Evolutionary conservation across 768 basidiomycete species (phyloP), one percentile per base, ranked within the genome.

Genomic region (Rhodosporidiobolus odoratus): DNA sequence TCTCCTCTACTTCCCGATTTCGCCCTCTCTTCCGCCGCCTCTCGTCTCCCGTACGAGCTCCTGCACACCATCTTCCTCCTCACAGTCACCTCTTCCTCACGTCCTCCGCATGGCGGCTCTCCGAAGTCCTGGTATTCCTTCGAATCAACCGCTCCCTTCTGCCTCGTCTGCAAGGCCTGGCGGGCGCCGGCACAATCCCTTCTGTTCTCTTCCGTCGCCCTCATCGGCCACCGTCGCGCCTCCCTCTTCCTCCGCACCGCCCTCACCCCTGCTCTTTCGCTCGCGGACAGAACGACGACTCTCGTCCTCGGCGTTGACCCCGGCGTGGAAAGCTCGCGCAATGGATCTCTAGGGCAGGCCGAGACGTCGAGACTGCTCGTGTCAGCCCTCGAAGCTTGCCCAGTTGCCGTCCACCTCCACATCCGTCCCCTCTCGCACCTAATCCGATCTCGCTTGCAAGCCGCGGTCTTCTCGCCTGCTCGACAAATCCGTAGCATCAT

Each of bases 1-100:
- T n/a, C n/a, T n/a, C n/a, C n/a, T n/a, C n/a, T n/a, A n/a, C n/a
- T n/a, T n/a, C n/a, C n/a, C n/a, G n/a, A n/a, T n/a, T n/a, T n/a
- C n/a, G n/a, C n/a, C n/a, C n/a, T n/a, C n/a, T n/a, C n/a, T n/a
- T n/a, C n/a, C n/a, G n/a, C n/a, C n/a, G n/a, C n/a, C n/a, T n/a
- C n/a, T n/a, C n/a, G n/a, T n/a, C 62, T 63, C 38, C 62, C 62
- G 8, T 19, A 41, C 52, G 62, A 63, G 19, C 50, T 54, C 52
- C 19, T 63, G 4, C 30, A 41, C 40, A 6, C 12, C 62, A 54
- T 63, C 52, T 25, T 63, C 40, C 27, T 15, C 27, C 38, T 54
- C 62, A 40, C 52, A 19, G n/a, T 40, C 17, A 34, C 25, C 2
- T 25, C 57, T 23, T 5, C 54, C 30, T 2, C 62, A 2, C 12